A percentile compares a stretch with the other conserved stretches of the same genome.
These are phyloP conservation scores for Terfezia claveryi DNA, from an alignment of 495 filamentous ascomycete species.

Conservation along the genomic window DNA sequence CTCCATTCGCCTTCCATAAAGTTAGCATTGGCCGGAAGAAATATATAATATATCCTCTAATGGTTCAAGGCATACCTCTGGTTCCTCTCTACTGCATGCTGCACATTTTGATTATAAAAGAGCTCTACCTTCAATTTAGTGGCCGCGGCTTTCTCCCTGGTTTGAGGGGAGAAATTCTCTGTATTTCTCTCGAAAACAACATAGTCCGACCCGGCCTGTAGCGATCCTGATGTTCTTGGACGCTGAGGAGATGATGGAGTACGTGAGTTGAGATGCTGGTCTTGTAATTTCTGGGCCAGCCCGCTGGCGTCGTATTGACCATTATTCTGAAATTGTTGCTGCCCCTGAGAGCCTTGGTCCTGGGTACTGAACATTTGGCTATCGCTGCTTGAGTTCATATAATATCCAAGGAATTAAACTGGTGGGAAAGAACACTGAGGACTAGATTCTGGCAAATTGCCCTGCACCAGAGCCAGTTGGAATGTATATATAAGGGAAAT, in stretches of 20 bases:
- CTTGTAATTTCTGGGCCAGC: slow-evolving; percentile 84
- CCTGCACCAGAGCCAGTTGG: too few relatives aligned
- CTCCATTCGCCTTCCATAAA: slow-evolving; percentile 49
- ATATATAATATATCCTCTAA: not conserved
- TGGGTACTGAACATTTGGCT: not conserved
- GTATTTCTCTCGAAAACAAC: slow-evolving; percentile 32
- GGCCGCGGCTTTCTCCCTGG: slow-evolving; percentile 23
- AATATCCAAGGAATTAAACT: too few relatives aligned
- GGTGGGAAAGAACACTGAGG: too few relatives aligned
- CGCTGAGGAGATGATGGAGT: slow-evolving; percentile 50
- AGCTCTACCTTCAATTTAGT: slow-evolving; percentile 21
- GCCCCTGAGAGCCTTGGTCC: slow-evolving; percentile 1
- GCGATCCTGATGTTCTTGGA: slow-evolving; percentile 53
- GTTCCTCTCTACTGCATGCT: slow-evolving; percentile 43
- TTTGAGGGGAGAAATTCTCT: slow-evolving; percentile 12
- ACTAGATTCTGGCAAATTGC: too few relatives aligned
- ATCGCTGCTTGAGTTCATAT: not conserved
- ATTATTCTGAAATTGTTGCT: slow-evolving; percentile 23
- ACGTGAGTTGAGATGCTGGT: slow-evolving; percentile 74
- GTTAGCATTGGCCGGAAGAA: not conserved
- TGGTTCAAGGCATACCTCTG: slow-evolving; percentile 35
- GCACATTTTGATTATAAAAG: slow-evolving; percentile 27
- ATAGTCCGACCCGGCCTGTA: slow-evolving; percentile 33
- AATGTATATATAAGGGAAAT: too few relatives aligned
- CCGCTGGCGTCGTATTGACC: slow-evolving; percentile 48